phyloP scores from a whole-genome alignment of 2,329 filamentous ascomycete genomes.

The Cladosporium colombiae region DNA sequence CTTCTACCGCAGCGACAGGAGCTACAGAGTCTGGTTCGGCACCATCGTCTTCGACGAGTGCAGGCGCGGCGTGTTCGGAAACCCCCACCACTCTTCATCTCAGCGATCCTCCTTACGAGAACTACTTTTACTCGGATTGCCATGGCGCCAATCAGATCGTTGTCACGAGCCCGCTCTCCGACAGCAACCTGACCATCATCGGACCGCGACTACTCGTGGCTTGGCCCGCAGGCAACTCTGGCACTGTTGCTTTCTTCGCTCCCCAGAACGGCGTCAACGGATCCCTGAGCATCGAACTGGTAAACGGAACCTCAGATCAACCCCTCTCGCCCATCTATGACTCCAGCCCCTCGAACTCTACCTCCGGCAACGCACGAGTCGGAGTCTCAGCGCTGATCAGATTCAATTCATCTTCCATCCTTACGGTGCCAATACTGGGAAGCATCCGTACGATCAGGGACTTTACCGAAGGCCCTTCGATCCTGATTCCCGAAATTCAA shows the following conservation, averaged over 20 bases:
- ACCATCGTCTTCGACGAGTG: constrained; percentile 13
- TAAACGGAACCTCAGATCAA: constrained; percentile 51
- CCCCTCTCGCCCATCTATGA: constrained; percentile 52
- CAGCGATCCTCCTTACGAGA: constrained; percentile 61
- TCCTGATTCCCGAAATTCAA: constrained; percentile 57
- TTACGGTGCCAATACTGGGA: constrained; percentile 60
- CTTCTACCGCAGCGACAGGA: background rate
- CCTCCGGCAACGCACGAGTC: constrained; percentile 45
- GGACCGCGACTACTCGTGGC: constrained; percentile 58
- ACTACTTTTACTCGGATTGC: constrained; percentile 68
- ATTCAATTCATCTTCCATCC: constrained; percentile 59
- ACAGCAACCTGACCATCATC: constrained; percentile 57
- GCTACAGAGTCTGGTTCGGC: background rate
- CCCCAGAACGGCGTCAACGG: constrained; percentile 57
- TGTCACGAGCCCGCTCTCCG: constrained; percentile 57
- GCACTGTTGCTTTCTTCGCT: constrained; percentile 58
- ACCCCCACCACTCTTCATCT: constrained; percentile 46
- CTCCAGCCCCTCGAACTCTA: constrained; percentile 25
- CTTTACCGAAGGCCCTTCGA: constrained; percentile 59
- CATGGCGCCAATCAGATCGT: constrained; percentile 61
- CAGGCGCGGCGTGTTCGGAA: constrained; percentile 27
- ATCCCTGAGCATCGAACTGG: constrained; percentile 54
- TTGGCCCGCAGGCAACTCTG: constrained; percentile 68
- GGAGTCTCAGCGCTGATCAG: constrained; percentile 54
- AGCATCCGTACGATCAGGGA: constrained; percentile 65